These are phyloP conservation scores for Skeletonema marinoi DNA, from an alignment of 108 stramenopile species.

Conservation along the genomic window DNA sequence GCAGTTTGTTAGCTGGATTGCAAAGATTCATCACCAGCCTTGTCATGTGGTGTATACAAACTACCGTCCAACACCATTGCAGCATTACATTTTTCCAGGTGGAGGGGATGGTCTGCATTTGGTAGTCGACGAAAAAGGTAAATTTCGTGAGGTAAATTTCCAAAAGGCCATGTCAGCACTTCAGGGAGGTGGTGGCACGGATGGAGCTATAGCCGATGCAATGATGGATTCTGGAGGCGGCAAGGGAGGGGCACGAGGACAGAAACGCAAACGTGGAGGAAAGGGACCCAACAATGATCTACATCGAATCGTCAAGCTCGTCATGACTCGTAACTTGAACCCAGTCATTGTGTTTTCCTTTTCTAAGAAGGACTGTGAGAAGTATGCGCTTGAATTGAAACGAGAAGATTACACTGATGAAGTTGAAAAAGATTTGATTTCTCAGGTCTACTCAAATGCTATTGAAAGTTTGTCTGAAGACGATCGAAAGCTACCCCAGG, in stretches of 20 bases:
- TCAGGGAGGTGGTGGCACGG: constrained; percentile 56
- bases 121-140: constrained; percentile 97
- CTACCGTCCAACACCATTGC: constrained; percentile 97
- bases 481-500: constrained; percentile 96
- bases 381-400: constrained; percentile 89
- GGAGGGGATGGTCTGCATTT: constrained; percentile 96
- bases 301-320: constrained; percentile 93
- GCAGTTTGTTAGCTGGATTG: constrained; percentile 94
- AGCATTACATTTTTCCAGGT: constrained; percentile 97
- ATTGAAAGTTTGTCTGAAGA: constrained; percentile 95
- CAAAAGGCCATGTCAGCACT: constrained; percentile 93
- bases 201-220: constrained; percentile 65
- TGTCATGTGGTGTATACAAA: constrained; percentile 99
- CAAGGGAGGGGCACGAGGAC: constrained; percentile 47
- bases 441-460: constrained; percentile 95
- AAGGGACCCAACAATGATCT: constrained; percentile 76
- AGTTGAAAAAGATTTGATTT: constrained; percentile 94
- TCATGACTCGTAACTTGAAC: constrained; percentile 93
- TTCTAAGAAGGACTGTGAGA: constrained; percentile 97
- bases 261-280: constrained; percentile 73
- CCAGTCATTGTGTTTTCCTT: constrained; percentile 99
- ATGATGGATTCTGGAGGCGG: constrained; percentile 74
- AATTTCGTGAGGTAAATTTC: constrained; percentile 95
- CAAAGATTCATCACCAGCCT: constrained; percentile 96
- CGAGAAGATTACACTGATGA: constrained; percentile 95